These are phyloP conservation scores for Mycena floridula DNA, from an alignment of 768 basidiomycete genomes.

Conservation along the genomic window DNA sequence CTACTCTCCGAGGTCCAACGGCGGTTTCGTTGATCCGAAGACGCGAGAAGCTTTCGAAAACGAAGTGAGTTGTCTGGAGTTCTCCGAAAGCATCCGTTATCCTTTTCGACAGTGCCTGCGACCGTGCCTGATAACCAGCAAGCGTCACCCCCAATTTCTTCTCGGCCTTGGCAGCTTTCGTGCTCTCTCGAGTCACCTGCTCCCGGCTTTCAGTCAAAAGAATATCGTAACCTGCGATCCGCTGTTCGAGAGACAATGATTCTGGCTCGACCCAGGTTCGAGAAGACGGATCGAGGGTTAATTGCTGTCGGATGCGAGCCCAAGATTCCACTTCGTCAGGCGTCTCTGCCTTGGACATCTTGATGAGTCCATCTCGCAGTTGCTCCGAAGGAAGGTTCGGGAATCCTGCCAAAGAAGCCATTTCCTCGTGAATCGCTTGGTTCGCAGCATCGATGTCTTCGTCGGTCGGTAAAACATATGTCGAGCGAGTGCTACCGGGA, in stretches of 20 bases:
- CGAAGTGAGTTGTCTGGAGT: slow-evolving; percentile 58
- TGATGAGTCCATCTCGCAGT: slow-evolving; percentile 68
- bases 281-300: slow-evolving; percentile 54
- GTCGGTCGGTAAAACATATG: slow-evolving; percentile 73
- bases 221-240: slow-evolving; percentile 56
- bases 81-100: slow-evolving; percentile 65
- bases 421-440: slow-evolving; percentile 67
- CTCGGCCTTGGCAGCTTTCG: slow-evolving; percentile 77
- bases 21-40: slow-evolving; percentile 68
- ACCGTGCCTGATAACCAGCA: slow-evolving; percentile 87
- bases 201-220: slow-evolving; percentile 61
- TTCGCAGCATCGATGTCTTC: slow-evolving; percentile 67
- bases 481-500: slow-evolving; percentile 65
- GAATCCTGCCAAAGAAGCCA: slow-evolving; percentile 77
- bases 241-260: slow-evolving; percentile 49
- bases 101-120: slow-evolving; percentile 57
- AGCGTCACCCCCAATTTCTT: slow-evolving; percentile 84
- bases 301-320: slow-evolving; percentile 56
- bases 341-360: slow-evolving; percentile 55
- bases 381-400: slow-evolving; percentile 77
- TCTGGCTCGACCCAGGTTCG: slow-evolving; percentile 64
- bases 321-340: slow-evolving; percentile 61
- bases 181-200: slow-evolving; percentile 73
- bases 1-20: slow-evolving; percentile 72
- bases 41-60: slow-evolving; percentile 74